Evolutionary conservation across 768 basidiomycete species (phyloP), one percentile per base, ranked within the genome.

Genomic region (Epithele typhae): DNA sequence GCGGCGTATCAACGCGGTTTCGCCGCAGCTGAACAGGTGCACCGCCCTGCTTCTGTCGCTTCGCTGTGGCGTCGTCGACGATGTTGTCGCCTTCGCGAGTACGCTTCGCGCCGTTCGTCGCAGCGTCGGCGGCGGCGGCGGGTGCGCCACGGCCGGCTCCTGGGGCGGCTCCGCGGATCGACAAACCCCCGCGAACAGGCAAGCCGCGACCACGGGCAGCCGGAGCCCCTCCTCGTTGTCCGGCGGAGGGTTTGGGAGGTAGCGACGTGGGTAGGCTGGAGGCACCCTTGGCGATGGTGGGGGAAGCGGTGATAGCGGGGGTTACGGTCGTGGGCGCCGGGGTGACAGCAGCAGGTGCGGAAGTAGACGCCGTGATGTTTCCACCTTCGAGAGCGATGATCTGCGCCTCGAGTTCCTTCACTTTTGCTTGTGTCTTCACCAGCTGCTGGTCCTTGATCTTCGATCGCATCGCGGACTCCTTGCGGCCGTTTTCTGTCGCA

Each of bases 381-480:
- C 68, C 64, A 38, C 74, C 74, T 53, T 72, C 72, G 76, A 76
- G 78, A 48, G 76, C 76, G 34, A 76, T 61, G 27, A 86, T 75
- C 47, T 81, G 77, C 10, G 72, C 71, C 57, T 89, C 86, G 27
- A 87, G 68, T 6, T 84, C 81, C 66, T 87, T 89, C 40, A 87
- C 67, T 46, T 73, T 76, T 46, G 66, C 68, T 58, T 86, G 79
- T 9, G 77, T 69, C 41, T 70, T 76, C 24, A 80, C 71, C n/a
- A 89, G 67, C 53, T 84, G 84, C 1, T 69, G 67, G 53, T 91
- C 87, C 65, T 88, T 89, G 35, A 90, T 54, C 60, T 83, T 86
- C 25, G 66, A 60, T 66, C 84, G 85, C 19, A 78, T 69, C 1
- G 57, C 68, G 41, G 75, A 70, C 52, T 90, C 87, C 68, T 76